Evolutionary conservation across 345 rosid species (phyloP), one percentile per base, ranked within the genome.

Genomic region (Diplotaxis tenuifolia): DNA sequence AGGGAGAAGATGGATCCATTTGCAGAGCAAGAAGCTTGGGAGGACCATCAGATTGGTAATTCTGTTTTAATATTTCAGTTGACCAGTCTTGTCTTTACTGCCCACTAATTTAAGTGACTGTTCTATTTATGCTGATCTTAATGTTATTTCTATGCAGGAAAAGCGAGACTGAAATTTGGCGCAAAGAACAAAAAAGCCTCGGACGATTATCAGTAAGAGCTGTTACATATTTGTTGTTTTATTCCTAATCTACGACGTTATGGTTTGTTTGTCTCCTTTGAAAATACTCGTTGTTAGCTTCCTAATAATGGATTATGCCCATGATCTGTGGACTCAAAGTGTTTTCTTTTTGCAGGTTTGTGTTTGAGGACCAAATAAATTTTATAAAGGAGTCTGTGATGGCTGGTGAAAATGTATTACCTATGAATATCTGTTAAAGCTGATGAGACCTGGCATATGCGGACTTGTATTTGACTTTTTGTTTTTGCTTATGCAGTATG

Each of bases 1-100:
- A 80, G 84, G 31, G 96, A 92, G 10, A 95, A 92, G 80, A 94
- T 92, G 99, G 87, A 94, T 82, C 99, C 99, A 28, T 92, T 91
- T 82, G 97, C 92, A 6, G 99, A 94, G 77, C 98, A 94, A 83
- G 98, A 95, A 79, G 99, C 96, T 62, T 95, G 97, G 99, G 99
- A 95, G 86, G 99, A 95, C 55, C 84, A 89, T 83, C 99, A 95
- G 81, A 95, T 90, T 84, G 96, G 98, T 89, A 78, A 56, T 42
- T 49, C 72, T 72, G 15, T 6, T 42, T 72, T 34, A 11, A 47
- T 68, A 70, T 14, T 53, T 23, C n/a, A 11, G 61, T 5, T 65
- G 19, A 23, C 23, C 4, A 31, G 52, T 49, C 65, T 50, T 50
- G 11, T 67, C 60, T 53, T 27, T 31, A 21, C 62, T 29, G n/a